Evolutionary conservation across 148 eudicot species (phyloP).

Genomic region (Rhododendron ferrugineum): DNA sequence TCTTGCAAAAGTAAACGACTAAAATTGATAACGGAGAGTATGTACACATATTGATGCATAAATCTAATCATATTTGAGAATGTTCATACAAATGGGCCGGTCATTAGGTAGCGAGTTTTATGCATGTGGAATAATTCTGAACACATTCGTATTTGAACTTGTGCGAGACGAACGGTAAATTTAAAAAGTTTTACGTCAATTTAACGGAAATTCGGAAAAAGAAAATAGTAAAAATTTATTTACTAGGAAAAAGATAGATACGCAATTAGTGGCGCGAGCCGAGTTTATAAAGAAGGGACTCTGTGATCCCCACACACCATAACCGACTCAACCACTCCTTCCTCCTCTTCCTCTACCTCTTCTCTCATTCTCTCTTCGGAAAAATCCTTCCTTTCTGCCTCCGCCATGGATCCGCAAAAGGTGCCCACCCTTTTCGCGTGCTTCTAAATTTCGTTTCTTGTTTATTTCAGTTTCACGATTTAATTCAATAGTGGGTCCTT

Average conservation of each 20-base stretch:
- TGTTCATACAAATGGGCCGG: neutral
- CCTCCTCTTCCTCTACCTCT: too few species aligned
- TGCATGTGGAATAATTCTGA: neutral
- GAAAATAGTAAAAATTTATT: too few species aligned
- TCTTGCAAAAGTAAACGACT: too few species aligned
- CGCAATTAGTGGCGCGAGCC: neutral
- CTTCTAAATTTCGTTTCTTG: neutral
- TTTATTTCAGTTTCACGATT: neutral
- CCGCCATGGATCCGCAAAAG: conserved; percentile 63
- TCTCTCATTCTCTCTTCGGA: neutral
- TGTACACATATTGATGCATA: too few species aligned
- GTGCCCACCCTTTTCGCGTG: conserved; percentile 6
- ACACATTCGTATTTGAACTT: neutral
- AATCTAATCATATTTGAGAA: neutral
- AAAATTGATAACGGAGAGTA: too few species aligned
- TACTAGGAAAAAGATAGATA: neutral
- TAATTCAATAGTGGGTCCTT: neutral
- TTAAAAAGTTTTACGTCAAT: neutral
- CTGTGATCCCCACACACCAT: neutral
- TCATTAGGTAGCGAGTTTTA: neutral
- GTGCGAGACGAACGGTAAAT: neutral
- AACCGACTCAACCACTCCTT: neutral
- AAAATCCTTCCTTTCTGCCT: neutral
- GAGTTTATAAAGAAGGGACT: neutral
- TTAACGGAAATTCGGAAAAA: too few species aligned